Evolutionary conservation across 768 basidiomycete genomes (phyloP).

Genomic region (Podaxis sp.): DNA sequence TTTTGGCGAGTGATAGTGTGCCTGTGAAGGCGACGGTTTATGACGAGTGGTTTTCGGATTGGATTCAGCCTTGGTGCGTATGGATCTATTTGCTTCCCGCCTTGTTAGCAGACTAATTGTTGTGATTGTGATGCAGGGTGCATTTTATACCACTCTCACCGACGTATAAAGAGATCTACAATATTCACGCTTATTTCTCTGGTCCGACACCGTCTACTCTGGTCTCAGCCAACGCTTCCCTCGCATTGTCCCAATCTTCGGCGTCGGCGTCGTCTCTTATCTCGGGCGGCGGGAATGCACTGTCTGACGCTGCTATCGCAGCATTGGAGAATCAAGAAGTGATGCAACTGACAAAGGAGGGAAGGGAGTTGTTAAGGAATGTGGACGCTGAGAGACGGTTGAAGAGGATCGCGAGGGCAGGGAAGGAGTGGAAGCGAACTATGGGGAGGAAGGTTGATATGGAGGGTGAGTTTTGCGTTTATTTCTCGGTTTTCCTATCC

Average conservation of each 20-base stretch:
- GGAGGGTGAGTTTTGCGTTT: slow-evolving; percentile 61
- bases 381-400: slow-evolving; percentile 38
- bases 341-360: slow-evolving; percentile 21
- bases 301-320: slow-evolving; percentile 9
- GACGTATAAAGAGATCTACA: slow-evolving; percentile 86
- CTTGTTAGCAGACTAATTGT: not conserved
- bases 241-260: not conserved
- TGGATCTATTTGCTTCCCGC: not conserved
- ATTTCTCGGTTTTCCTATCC: not conserved
- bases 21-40: slow-evolving; percentile 86
- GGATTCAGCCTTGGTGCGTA: slow-evolving; percentile 42
- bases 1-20: slow-evolving; percentile 77
- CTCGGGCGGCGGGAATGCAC: not conserved
- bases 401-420: slow-evolving; percentile 79
- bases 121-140: slow-evolving; percentile 47
- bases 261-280: not conserved
- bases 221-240: slow-evolving; percentile 42
- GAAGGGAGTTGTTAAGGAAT: slow-evolving; percentile 2
- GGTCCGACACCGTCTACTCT: slow-evolving; percentile 67
- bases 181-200: slow-evolving; percentile 86
- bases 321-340: slow-evolving; percentile 23
- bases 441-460: slow-evolving; percentile 81
- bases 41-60: slow-evolving; percentile 80
- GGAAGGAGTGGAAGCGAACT: slow-evolving; percentile 86
- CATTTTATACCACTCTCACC: slow-evolving; percentile 90